Percentiles rank a stretch among this genome's conserved stretches.
Conservation (phyloP, 441 rosid genomes). For the Gossypium schwendimanii region DNA sequence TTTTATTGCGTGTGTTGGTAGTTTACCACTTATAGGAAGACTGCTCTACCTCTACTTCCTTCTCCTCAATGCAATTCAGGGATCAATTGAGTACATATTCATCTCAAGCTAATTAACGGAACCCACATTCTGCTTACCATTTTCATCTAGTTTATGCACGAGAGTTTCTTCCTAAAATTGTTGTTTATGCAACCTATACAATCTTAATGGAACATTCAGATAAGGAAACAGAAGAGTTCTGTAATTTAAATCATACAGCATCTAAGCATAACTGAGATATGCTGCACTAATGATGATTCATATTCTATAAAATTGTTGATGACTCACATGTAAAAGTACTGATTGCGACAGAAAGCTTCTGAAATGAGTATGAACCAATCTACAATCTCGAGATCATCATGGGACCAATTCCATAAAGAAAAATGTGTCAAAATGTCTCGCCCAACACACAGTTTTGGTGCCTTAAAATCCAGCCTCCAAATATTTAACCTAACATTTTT, state of each 20-base stretch:
- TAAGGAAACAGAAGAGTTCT: constrained; percentile 4
- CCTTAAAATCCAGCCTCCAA: constrained; percentile 41
- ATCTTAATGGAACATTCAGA: background rate
- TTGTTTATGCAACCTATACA: background rate
- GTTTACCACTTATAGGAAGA: background rate
- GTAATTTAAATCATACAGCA: constrained; percentile 8
- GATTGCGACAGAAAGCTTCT: constrained; percentile 41
- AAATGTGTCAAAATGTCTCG: constrained; percentile 16
- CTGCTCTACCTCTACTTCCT: background rate
- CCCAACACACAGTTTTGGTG: constrained; percentile 22
- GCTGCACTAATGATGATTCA: constrained; percentile 33
- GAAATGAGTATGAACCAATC: constrained; percentile 26
- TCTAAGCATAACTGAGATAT: constrained; percentile 18
- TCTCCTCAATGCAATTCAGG: background rate
- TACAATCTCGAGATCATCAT: constrained; percentile 18
- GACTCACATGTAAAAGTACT: constrained; percentile 32
- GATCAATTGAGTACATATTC: background rate
- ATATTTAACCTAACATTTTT: constrained; percentile 57
- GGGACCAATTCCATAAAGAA: constrained; percentile 27
- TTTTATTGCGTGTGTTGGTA: background rate
- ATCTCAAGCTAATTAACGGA: background rate
- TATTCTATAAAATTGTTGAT: constrained; percentile 31
- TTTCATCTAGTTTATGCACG: background rate
- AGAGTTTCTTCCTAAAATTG: background rate
- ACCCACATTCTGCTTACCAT: background rate